Evolutionary conservation across 768 basidiomycete species (phyloP), one percentile per base, ranked within the genome.

Genomic region (Omphalotus guepiniiformis): DNA sequence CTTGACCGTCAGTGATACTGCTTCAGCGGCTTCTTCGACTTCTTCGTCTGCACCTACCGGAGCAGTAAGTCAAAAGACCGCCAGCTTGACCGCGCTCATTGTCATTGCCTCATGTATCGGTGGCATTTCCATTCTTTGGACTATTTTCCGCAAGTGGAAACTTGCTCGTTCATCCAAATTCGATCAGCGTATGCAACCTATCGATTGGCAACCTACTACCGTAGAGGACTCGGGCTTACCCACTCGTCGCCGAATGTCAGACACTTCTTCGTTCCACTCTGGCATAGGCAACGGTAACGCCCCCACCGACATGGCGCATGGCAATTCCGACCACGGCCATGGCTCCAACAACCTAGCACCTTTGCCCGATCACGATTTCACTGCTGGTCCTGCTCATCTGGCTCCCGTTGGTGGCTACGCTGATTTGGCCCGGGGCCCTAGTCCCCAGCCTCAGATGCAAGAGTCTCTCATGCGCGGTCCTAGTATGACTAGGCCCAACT

Each of bases 111-210:
- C 83, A 5, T 80, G 73, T 38, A 56, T 92, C 35, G 91, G 80
- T 42, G 85, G 75, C 25, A 60, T 85, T 42, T 75, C 77, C 48
- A 80, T 92, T 55, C 72, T 85, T 53, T 94, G 91, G 91, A 93
- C 90, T 39, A 68, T 91, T 59, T 87, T 93, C 73, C 85, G 91
- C 70, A 92, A 93, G 65, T 92, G 88, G 86, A 91, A 92, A 70
- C 82, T 93, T 59, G 81, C 79, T 45, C 80, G 85, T 48, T 92
- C 90, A 25, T 74, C 79, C 59, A 76, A 79, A 56, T 93, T 93
- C 62, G 86, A 89, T 57, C 80, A 82, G 52, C 88, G 90, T 55
- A 79, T 94, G 70, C 80, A 86, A 50, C 90, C 92, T 51, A 89
- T 93, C 60, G 83, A 91, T 69, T 93, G 88, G 88, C 80, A 86